These are phyloP conservation scores for Lepidium didymum DNA, from an alignment of 345 rosid species.

Conservation along the genomic window DNA sequence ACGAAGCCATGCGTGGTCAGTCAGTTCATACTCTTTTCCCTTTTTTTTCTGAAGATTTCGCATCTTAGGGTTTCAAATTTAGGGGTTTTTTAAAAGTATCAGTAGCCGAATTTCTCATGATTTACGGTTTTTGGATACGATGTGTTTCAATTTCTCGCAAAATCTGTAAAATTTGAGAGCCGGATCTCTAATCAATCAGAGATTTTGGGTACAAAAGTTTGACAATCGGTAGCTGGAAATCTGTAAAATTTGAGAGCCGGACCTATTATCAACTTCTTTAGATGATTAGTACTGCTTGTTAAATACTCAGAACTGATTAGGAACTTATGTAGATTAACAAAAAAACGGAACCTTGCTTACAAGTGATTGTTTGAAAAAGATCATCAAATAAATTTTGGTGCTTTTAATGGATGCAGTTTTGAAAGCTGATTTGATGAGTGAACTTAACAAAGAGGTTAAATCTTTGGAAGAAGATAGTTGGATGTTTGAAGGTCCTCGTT, in stretches of 20 bases:
- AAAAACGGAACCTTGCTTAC: not conserved
- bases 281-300: not conserved
- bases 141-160: not conserved
- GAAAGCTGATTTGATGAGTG: conserved; percentile 69
- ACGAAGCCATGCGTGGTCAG: conserved; percentile 34
- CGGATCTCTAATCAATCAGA: not conserved
- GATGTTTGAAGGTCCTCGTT: conserved; percentile 92
- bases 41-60: not conserved
- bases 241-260: not conserved
- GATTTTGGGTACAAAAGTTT: not conserved
- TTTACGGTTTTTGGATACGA: not conserved
- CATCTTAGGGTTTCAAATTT: not conserved
- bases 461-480: conserved; percentile 88
- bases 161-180: not conserved
- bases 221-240: not conserved
- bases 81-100: not conserved
- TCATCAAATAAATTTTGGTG: not conserved
- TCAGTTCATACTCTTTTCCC: not conserved
- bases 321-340: not conserved
- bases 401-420: conserved; percentile 40
- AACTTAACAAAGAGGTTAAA: conserved; percentile 71
- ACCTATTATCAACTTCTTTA: not conserved
- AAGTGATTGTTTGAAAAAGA: not conserved
- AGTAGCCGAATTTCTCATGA: not conserved
- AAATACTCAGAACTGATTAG: not conserved